Conservation (phyloP, 148 eudicot genomes). For the Pharnaceum exiguum region DNA sequence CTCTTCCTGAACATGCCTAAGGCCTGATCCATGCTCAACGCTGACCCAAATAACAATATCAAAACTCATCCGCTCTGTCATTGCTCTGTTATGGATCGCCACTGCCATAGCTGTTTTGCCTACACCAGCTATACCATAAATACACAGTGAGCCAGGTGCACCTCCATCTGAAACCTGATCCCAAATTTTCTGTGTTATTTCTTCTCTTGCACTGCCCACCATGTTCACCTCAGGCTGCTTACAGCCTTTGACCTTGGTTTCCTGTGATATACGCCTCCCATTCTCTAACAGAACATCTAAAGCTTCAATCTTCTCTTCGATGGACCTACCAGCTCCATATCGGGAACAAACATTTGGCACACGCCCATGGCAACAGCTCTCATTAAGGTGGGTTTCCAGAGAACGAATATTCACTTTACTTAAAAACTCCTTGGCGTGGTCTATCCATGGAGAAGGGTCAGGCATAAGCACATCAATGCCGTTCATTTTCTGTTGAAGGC, state of each 20-base stretch:
- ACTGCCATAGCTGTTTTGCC: slow-evolving; percentile 29
- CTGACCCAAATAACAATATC: slow-evolving; percentile 31
- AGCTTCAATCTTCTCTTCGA: slow-evolving; percentile 21
- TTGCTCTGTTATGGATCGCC: slow-evolving; percentile 23
- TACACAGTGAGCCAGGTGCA: slow-evolving; percentile 11
- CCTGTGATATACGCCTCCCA: slow-evolving; percentile 19
- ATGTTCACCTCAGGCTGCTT: slow-evolving; percentile 18
- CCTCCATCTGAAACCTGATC: slow-evolving; percentile 4
- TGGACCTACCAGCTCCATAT: slow-evolving; percentile 8
- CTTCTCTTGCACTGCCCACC: slow-evolving; percentile 12
- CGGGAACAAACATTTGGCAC: slow-evolving; percentile 12
- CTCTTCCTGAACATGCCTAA: slow-evolving; percentile 27
- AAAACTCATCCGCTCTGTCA: slow-evolving; percentile 12
- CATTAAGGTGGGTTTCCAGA: slow-evolving; percentile 13
- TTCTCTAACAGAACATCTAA: slow-evolving; percentile 18
- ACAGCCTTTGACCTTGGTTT: slow-evolving; percentile 19
- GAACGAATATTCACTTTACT: neutral
- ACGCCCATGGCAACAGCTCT: slow-evolving; percentile 13
- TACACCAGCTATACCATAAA: slow-evolving; percentile 30
- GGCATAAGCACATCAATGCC: slow-evolving; percentile 24
- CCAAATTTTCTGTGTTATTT: slow-evolving; percentile 16
- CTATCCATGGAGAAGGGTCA: slow-evolving; percentile 28
- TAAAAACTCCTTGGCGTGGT: slow-evolving; percentile 15
- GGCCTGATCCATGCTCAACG: slow-evolving; percentile 21
- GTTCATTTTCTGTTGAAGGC: slow-evolving; percentile 17